A percentile compares a stretch with the other conserved stretches of the same genome.
These are phyloP conservation scores for Nakataea oryzae DNA, from an alignment of 2,329 filamentous ascomycete species.

Conservation along the genomic window DNA sequence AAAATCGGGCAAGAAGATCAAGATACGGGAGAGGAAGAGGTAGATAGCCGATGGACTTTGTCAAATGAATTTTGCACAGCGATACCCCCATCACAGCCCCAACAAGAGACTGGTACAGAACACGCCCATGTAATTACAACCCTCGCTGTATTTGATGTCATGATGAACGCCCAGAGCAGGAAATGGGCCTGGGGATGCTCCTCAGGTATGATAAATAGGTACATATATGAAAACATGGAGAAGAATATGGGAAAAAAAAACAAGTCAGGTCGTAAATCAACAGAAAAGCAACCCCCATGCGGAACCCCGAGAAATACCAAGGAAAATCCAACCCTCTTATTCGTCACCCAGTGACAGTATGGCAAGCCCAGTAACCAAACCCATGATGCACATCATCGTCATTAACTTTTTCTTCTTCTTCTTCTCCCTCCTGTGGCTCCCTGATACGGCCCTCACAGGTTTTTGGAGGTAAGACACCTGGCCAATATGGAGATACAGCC, in stretches of 20 bases:
- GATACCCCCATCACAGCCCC: background rate
- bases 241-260: background rate
- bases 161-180: background rate
- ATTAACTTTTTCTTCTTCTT: background rate
- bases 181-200: background rate
- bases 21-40: slow-evolving; percentile 52
- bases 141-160: background rate
- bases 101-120: background rate
- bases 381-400: slow-evolving; percentile 4
- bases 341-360: background rate
- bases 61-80: background rate
- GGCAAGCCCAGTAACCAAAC: background rate
- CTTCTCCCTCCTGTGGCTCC: too few species aligned
- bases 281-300: background rate
- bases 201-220: background rate
- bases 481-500: slow-evolving; percentile 39
- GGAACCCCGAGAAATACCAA: slow-evolving; percentile 2
- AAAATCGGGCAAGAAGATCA: slow-evolving; percentile 51
- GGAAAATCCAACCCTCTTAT: background rate
- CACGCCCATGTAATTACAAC: background rate
- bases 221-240: background rate
- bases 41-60: slow-evolving; percentile 25
- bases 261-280: background rate
- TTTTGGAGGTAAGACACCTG: slow-evolving; percentile 35
- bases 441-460: slow-evolving; percentile 19